Conservation (phyloP, 495 filamentous ascomycete species). For the Pyrenula aspistea region DNA sequence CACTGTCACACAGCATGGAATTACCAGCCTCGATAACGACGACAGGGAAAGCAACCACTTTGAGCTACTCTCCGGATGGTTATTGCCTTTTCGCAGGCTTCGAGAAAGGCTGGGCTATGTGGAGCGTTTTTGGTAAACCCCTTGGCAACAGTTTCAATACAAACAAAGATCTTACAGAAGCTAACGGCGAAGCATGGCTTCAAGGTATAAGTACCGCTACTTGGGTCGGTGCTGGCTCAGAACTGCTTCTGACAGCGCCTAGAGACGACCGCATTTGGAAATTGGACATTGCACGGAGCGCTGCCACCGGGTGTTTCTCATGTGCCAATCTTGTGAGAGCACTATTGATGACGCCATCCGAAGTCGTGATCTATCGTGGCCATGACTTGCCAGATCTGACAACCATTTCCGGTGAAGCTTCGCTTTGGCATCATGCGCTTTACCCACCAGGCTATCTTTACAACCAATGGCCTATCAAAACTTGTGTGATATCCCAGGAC, state of each 20-base stretch:
- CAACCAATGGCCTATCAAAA: slow-evolving; percentile 85
- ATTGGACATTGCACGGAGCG: slow-evolving; percentile 83
- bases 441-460: slow-evolving; percentile 76
- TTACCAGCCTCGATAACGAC: slow-evolving; percentile 48
- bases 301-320: slow-evolving; percentile 79
- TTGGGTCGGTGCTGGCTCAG: slow-evolving; percentile 82
- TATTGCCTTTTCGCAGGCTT: slow-evolving; percentile 94
- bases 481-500: slow-evolving; percentile 75
- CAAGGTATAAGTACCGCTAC: slow-evolving; percentile 58
- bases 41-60: slow-evolving; percentile 57
- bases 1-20: slow-evolving; percentile 69
- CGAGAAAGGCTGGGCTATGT: slow-evolving; percentile 85
- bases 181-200: slow-evolving; percentile 70
- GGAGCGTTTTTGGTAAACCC: slow-evolving; percentile 93
- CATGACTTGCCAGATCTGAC: slow-evolving; percentile 84
- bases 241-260: slow-evolving; percentile 60
- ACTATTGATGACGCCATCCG: slow-evolving; percentile 74
- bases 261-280: slow-evolving; percentile 72
- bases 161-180: slow-evolving; percentile 47
- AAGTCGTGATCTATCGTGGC: slow-evolving; percentile 82
- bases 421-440: slow-evolving; percentile 83
- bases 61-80: slow-evolving; percentile 89
- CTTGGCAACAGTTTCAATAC: slow-evolving; percentile 68
- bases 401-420: slow-evolving; percentile 83
- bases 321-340: slow-evolving; percentile 80